A percentile compares a stretch with the other conserved stretches of the same genome.
phyloP scores from a whole-genome alignment of 495 filamentous ascomycete species.

The Xylaria castorea region DNA sequence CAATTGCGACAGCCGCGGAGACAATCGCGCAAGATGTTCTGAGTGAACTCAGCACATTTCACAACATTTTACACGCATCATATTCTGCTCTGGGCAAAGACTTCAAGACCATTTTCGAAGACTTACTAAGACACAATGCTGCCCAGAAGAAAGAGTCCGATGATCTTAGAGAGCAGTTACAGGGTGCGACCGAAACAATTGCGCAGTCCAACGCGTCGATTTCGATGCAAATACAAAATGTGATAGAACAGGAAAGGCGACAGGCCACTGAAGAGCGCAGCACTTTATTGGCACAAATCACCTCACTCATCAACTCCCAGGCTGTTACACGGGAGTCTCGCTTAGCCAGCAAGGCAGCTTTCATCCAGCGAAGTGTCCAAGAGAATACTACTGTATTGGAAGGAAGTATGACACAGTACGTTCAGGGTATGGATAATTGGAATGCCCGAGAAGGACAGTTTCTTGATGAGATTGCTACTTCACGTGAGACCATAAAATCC shows the following conservation, averaged over 20 bases:
- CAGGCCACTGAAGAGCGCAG: conserved; percentile 77
- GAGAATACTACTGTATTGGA: conserved; percentile 68
- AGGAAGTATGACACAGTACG: conserved; percentile 67
- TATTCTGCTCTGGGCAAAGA: conserved; percentile 90
- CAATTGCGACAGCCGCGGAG: conserved; percentile 83
- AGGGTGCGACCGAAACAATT: conserved; percentile 67
- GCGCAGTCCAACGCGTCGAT: conserved; percentile 70
- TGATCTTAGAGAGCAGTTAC: conserved; percentile 70
- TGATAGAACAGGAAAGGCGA: conserved; percentile 75
- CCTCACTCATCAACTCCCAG: conserved; percentile 72
- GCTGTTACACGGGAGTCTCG: conserved; percentile 75
- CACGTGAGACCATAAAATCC: conserved; percentile 75
- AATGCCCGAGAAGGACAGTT: conserved; percentile 69
- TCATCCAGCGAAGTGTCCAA: conserved; percentile 67
- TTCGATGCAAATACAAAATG: conserved; percentile 70
- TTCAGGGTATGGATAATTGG: conserved; percentile 78
- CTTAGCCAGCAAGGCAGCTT: conserved; percentile 65
- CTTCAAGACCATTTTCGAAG: conserved; percentile 84
- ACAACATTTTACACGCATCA: conserved; percentile 81
- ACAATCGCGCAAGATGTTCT: conserved; percentile 91
- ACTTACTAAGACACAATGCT: conserved; percentile 71
- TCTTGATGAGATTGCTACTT: conserved; percentile 71
- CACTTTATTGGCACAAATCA: conserved; percentile 76
- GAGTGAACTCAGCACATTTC: conserved; percentile 80
- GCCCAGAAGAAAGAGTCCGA: conserved; percentile 82